These are phyloP conservation scores for Beauveria australis DNA, from an alignment of 2,329 filamentous ascomycete species.

Conservation along the genomic window DNA sequence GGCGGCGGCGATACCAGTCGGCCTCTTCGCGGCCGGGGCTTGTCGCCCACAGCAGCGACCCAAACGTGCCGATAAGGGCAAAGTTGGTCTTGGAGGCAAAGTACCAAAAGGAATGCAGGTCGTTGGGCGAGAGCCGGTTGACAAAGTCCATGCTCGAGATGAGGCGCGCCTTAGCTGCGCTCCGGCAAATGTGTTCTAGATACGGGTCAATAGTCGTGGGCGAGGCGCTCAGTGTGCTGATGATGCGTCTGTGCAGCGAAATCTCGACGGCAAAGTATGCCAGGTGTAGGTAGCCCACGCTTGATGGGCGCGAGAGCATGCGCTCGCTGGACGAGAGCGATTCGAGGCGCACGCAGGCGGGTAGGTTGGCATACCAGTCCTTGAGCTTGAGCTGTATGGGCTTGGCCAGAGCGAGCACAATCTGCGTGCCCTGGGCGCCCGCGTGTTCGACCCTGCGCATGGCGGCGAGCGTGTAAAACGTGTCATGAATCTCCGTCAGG, in stretches of 20 bases:
- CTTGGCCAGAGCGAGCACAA: conserved; percentile 68
- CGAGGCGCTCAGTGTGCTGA: conserved; percentile 59
- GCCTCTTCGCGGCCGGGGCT: conserved; percentile 81
- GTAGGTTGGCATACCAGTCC: conserved; percentile 71
- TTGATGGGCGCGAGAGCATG: conserved; percentile 42
- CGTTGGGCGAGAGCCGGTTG: conserved; percentile 78
- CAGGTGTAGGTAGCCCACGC: conserved; percentile 73
- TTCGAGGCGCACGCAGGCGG: conserved; percentile 58
- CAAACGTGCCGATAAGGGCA: conserved; percentile 89
- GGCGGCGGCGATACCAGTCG: conserved; percentile 78
- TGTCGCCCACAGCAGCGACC: conserved; percentile 81
- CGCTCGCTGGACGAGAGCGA: conserved; percentile 30
- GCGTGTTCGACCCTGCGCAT: conserved; percentile 60
- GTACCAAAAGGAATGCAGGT: conserved; percentile 89
- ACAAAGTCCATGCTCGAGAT: conserved; percentile 98
- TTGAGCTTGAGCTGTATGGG: conserved; percentile 76
- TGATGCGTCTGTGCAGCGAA: conserved; percentile 82
- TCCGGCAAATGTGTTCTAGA: conserved; percentile 84
- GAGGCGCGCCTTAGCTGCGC: conserved; percentile 84
- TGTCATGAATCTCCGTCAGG: conserved; percentile 71
- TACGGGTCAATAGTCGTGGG: conserved; percentile 58
- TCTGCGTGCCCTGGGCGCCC: conserved; percentile 60
- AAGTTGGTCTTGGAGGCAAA: conserved; percentile 86
- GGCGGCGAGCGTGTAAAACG: conserved; percentile 74
- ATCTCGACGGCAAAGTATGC: conserved; percentile 94